Conservation (phyloP, 2,329 filamentous ascomycete genomes). For the Cladorrhinum sp. region DNA sequence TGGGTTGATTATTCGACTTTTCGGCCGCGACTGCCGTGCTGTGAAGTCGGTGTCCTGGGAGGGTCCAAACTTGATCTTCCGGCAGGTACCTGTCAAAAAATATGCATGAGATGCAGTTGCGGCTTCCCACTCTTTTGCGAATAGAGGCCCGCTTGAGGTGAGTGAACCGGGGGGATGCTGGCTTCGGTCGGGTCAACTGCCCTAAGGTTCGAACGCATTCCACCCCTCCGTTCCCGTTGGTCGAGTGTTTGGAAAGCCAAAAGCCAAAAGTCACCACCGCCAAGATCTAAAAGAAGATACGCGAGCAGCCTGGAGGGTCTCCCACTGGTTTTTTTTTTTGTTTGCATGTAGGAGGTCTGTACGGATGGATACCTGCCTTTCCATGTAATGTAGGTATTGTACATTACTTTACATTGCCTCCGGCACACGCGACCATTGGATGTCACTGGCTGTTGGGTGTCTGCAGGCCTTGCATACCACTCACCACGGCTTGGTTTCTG, state of each 20-base stretch:
- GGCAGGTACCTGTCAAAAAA: neutral
- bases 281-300: neutral
- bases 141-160: constrained; percentile 2
- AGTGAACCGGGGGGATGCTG: neutral
- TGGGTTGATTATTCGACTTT: neutral
- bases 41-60: too few relatives aligned
- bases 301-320: neutral
- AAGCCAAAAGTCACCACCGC: constrained; percentile 2
- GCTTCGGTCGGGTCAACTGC: neutral
- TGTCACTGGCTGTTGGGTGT: too few relatives aligned
- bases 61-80: neutral
- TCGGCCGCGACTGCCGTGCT: neutral
- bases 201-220: neutral
- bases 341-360: too few relatives aligned
- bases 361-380: too few relatives aligned
- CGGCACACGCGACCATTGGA: too few relatives aligned
- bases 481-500: too few relatives aligned
- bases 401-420: too few relatives aligned
- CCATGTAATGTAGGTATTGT: too few relatives aligned
- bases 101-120: neutral
- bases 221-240: neutral
- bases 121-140: neutral
- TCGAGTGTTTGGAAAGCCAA: neutral
- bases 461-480: too few relatives aligned
- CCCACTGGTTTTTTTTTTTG: constrained; percentile 15